These are phyloP conservation scores for Erodium moschatum DNA, from an alignment of 441 rosid genomes.

Conservation along the genomic window DNA sequence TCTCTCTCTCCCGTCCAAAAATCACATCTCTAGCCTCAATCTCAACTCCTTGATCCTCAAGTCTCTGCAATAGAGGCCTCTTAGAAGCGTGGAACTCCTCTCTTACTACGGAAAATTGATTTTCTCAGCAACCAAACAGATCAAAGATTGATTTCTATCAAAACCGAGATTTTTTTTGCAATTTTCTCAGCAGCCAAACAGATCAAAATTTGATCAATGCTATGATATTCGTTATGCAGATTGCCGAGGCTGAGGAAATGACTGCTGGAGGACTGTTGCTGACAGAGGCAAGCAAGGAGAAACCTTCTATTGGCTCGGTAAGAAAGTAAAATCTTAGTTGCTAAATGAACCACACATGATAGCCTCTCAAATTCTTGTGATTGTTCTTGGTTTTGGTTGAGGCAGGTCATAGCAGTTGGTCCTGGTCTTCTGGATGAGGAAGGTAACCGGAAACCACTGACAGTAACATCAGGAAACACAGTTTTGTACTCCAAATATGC, in stretches of 20 bases:
- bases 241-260: conserved; percentile 81
- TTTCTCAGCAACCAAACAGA: no score
- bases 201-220: no score
- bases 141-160: no score
- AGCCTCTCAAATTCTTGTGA: neutral
- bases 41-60: no score
- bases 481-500: conserved; percentile 87
- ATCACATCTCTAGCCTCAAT: no score
- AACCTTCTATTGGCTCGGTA: conserved; percentile 85
- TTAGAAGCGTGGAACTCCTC: no score
- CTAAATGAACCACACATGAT: neutral
- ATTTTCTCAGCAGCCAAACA: no score
- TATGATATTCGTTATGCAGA: conserved; percentile 26
- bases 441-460: conserved; percentile 46
- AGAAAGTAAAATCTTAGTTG: neutral
- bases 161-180: no score
- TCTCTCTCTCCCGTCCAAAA: no score
- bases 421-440: conserved; percentile 74
- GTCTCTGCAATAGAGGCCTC: no score
- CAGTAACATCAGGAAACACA: conserved; percentile 53
- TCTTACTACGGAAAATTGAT: no score
- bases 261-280: conserved; percentile 86
- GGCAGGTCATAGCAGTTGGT: conserved; percentile 76
- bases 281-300: conserved; percentile 76
- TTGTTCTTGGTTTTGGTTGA: neutral